phyloP scores from a whole-genome alignment of 305 asterid genomes.

The Striga hermonthica region DNA sequence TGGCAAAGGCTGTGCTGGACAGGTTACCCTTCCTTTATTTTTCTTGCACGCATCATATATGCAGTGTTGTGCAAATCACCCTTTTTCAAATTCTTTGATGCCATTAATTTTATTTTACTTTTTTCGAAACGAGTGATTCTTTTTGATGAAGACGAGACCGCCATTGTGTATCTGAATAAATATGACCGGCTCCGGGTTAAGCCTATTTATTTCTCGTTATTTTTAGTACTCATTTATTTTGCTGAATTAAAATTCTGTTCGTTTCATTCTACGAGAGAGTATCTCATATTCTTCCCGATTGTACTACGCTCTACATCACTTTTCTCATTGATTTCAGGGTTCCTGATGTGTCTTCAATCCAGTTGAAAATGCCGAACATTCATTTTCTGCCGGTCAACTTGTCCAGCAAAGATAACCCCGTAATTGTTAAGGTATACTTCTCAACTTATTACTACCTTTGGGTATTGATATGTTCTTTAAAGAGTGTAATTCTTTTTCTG shows the following conservation, averaged over 20 bases:
- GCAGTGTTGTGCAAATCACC: not conserved
- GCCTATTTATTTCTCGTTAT: too few species aligned
- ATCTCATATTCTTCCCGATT: too few species aligned
- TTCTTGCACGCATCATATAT: not conserved
- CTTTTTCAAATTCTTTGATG: not conserved
- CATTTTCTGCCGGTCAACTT: constrained; percentile 89
- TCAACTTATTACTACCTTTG: constrained; percentile 9
- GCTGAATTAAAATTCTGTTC: not conserved
- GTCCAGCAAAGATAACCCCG: constrained; percentile 75
- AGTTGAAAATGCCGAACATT: constrained; percentile 86
- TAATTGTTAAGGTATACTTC: constrained; percentile 66
- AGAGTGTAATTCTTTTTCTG: not conserved
- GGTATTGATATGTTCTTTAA: constrained; percentile 3
- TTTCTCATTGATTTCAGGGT: constrained; percentile 51
- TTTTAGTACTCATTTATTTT: too few species aligned
- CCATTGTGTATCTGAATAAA: too few species aligned
- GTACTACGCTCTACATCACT: not conserved
- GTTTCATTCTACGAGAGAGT: not conserved
- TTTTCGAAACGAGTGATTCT: not conserved
- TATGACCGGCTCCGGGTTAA: too few species aligned
- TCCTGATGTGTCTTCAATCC: constrained; percentile 64
- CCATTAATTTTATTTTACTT: not conserved
- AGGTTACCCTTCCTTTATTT: constrained; percentile 40
- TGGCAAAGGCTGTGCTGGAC: constrained; percentile 81
- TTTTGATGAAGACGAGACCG: too few species aligned